Conservation (phyloP, 345 rosid genomes). For the Corchorus olitorius region DNA sequence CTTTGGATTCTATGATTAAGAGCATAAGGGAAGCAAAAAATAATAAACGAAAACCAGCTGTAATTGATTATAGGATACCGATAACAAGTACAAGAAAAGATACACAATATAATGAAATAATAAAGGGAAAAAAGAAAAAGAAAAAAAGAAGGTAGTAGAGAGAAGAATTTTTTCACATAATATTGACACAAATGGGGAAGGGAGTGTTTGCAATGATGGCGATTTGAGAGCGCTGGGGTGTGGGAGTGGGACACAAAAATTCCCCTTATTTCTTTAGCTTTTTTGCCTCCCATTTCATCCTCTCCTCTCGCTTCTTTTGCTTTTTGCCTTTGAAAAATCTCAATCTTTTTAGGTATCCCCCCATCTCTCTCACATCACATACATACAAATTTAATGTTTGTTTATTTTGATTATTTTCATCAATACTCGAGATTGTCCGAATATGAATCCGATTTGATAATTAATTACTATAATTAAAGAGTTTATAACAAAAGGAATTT, state of each 20-base stretch:
- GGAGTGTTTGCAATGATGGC: constrained; percentile 15
- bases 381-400: not conserved
- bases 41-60: not conserved
- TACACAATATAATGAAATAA: not conserved
- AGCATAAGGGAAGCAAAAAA: not conserved
- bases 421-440: too few species aligned
- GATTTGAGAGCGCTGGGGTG: constrained; percentile 11
- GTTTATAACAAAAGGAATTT: too few species aligned
- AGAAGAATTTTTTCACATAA: not conserved
- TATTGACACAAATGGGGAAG: not conserved
- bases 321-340: not conserved
- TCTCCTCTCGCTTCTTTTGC: not conserved
- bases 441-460: too few species aligned
- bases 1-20: constrained; percentile 14
- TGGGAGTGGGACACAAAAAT: constrained; percentile 3
- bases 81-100: constrained; percentile 7
- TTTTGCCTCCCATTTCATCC: not conserved
- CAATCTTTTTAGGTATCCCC: not conserved
- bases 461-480: too few species aligned
- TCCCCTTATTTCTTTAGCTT: not conserved
- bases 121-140: not conserved
- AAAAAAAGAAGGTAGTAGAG: not conserved
- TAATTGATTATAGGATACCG: not conserved
- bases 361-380: not conserved
- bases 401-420: not conserved